phyloP scores from a whole-genome alignment of 345 rosid genomes.

The Aquilaria sinensis region DNA sequence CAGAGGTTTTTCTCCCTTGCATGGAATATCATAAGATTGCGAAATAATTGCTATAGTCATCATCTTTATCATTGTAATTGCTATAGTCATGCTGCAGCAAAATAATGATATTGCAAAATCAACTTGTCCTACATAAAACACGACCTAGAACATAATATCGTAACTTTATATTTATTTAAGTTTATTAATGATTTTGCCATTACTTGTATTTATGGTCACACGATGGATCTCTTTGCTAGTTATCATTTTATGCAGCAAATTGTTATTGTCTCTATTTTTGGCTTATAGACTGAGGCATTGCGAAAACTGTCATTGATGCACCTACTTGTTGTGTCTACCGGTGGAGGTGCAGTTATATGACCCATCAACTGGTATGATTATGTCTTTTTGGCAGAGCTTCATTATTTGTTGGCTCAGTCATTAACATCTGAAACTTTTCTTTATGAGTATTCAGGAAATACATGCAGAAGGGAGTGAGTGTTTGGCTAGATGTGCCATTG shows the following conservation, averaged over 20 bases:
- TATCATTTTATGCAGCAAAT: background rate
- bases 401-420: background rate
- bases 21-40: too few relatives aligned
- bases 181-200: too few relatives aligned
- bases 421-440: slow-evolving; percentile 7
- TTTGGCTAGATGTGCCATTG: slow-evolving; percentile 96
- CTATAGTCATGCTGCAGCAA: too few relatives aligned
- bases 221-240: too few relatives aligned
- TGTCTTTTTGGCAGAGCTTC: background rate
- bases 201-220: too few relatives aligned
- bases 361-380: slow-evolving; percentile 68
- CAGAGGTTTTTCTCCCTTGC: too few relatives aligned
- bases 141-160: too few relatives aligned
- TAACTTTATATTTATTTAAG: too few relatives aligned
- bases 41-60: too few relatives aligned
- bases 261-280: slow-evolving; percentile 8
- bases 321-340: slow-evolving; percentile 82
- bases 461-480: slow-evolving; percentile 79
- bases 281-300: slow-evolving; percentile 60
- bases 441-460: slow-evolving; percentile 43
- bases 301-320: slow-evolving; percentile 50
- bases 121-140: too few relatives aligned
- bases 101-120: too few relatives aligned
- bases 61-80: too few relatives aligned
- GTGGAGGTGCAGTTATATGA: slow-evolving; percentile 84